Evolutionary conservation across 192 early-diverging fungal species (phyloP).

Genomic region (Chytriomyces confervae): DNA sequence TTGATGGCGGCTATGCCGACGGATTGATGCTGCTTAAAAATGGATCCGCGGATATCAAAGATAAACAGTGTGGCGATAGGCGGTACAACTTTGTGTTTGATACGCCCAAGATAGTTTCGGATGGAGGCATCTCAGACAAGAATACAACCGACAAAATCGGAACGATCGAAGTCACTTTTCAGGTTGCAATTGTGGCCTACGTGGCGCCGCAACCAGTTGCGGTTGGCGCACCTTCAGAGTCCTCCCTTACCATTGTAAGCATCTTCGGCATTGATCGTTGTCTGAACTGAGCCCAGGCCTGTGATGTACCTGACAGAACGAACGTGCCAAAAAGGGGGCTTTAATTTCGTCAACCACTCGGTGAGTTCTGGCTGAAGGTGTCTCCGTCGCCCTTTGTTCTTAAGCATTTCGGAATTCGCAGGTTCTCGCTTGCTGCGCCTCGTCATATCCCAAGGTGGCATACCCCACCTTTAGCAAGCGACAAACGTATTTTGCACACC

Average conservation of each 20-base stretch:
- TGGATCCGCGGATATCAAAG: not conserved
- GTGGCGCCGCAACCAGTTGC: too few relatives aligned
- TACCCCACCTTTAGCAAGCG: not conserved
- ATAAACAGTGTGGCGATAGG: not conserved
- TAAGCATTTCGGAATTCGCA: not conserved
- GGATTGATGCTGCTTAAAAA: not conserved
- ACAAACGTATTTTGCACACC: not conserved
- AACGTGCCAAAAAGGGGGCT: conserved; percentile 2
- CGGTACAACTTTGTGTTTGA: not conserved
- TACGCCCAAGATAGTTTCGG: not conserved
- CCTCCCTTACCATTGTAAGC: too few relatives aligned
- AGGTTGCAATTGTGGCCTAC: not conserved
- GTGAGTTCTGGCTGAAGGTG: not conserved
- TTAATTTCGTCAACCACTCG: not conserved
- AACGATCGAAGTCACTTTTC: not conserved
- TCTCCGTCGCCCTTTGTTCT: not conserved
- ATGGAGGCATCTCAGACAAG: not conserved
- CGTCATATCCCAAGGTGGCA: not conserved
- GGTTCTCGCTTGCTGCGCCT: not conserved
- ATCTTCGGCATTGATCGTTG: too few relatives aligned
- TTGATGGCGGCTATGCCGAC: not conserved
- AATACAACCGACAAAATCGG: not conserved
- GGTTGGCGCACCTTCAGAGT: too few relatives aligned
- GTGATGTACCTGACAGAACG: not conserved
- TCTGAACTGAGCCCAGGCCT: too few relatives aligned